phyloP scores from a whole-genome alignment of 2,329 filamentous ascomycete genomes.

The Colletotrichum godetiae region DNA sequence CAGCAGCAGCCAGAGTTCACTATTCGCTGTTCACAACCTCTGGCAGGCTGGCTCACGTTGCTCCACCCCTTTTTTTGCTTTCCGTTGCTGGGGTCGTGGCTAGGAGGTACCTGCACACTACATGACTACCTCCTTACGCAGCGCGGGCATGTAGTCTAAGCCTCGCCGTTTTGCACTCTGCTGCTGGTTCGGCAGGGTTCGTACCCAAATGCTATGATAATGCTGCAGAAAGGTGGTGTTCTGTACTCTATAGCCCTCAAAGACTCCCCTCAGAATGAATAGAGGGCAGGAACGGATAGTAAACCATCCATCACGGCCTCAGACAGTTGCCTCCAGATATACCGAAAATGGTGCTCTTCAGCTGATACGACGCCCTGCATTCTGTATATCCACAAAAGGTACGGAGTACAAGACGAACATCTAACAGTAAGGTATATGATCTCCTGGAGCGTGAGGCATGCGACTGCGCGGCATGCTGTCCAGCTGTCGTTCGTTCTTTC shows the following conservation, averaged over 20 bases:
- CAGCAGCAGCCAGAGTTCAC: neutral
- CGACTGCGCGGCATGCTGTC: neutral
- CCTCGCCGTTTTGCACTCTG: neutral
- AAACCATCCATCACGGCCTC: no score
- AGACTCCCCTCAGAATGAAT: neutral
- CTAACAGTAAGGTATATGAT: neutral
- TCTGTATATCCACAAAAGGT: neutral
- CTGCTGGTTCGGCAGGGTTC: neutral
- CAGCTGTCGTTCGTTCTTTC: neutral
- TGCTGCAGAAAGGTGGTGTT: neutral
- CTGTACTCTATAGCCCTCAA: neutral
- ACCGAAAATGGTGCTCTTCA: no score
- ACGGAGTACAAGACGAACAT: neutral
- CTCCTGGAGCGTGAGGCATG: neutral
- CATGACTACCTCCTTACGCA: neutral
- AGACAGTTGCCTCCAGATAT: neutral
- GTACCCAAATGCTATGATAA: neutral
- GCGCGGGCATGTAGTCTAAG: neutral
- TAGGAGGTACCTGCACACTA: neutral
- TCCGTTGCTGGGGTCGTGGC: neutral
- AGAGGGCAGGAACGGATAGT: neutral
- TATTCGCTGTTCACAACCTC: no score
- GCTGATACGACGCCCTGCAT: neutral
- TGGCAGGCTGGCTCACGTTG: neutral
- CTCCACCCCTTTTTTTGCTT: neutral